These are phyloP conservation scores for Pontederia paniculata DNA, from an alignment of 176 grass and related monocot species.

Conservation along the genomic window DNA sequence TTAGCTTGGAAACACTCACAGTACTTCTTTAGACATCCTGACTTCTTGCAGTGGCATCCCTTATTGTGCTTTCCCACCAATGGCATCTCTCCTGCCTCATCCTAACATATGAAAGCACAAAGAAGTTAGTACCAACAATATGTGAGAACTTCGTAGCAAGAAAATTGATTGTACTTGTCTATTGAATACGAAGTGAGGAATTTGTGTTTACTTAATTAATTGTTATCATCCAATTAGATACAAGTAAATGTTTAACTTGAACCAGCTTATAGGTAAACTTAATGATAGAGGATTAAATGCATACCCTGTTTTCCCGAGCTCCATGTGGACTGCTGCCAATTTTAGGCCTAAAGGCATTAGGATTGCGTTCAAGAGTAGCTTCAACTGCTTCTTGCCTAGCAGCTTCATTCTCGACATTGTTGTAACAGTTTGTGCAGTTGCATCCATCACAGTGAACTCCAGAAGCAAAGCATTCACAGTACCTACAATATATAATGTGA, in stretches of 20 bases:
- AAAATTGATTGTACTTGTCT: no score
- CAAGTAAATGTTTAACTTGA: no score
- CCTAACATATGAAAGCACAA: slow-evolving; percentile 9
- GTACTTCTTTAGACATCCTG: slow-evolving; percentile 39
- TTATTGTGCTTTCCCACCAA: slow-evolving; percentile 28
- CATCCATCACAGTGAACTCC: slow-evolving; percentile 31
- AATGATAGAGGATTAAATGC: neutral
- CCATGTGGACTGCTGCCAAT: slow-evolving; percentile 8
- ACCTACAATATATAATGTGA: slow-evolving; percentile 25
- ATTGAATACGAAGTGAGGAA: no score
- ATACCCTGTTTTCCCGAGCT: slow-evolving; percentile 10
- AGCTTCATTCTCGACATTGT: slow-evolving; percentile 25
- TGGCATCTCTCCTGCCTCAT: slow-evolving; percentile 14
- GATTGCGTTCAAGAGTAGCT: slow-evolving; percentile 23
- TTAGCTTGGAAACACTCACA: slow-evolving; percentile 35
- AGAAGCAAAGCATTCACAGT: slow-evolving; percentile 35
- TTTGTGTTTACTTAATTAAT: no score
- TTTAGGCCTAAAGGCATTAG: slow-evolving; percentile 28
- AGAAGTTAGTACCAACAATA: neutral
- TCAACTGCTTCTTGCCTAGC: slow-evolving; percentile 26
- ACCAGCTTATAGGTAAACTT: neutral
- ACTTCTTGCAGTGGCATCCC: slow-evolving; percentile 36
- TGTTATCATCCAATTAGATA: no score
- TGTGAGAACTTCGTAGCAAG: neutral
- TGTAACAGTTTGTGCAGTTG: slow-evolving; percentile 31